Percentiles rank a stretch among this genome's conserved stretches.
These are phyloP conservation scores for Ophiocordyceps camponoti-floridani DNA, from an alignment of 2,329 filamentous ascomycete genomes.

Conservation along the genomic window DNA sequence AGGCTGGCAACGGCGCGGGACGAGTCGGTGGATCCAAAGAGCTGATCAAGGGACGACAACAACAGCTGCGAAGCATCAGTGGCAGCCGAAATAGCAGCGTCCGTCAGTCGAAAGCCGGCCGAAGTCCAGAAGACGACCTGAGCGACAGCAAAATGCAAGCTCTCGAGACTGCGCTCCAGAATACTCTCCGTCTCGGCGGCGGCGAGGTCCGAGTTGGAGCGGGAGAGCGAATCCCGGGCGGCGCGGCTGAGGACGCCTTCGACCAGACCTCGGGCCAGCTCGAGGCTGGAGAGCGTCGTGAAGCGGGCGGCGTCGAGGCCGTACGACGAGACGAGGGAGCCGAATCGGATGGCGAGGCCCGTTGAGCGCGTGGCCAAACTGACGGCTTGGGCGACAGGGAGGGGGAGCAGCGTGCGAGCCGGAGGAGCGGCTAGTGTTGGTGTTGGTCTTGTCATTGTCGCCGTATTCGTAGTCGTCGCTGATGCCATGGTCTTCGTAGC, in stretches of 20 bases:
- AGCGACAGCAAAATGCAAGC: slow-evolving; percentile 37
- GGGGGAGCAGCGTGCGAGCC: slow-evolving; percentile 34
- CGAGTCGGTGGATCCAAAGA: slow-evolving; percentile 52
- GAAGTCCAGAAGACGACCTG: slow-evolving; percentile 43
- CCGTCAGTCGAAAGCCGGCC: slow-evolving; percentile 39
- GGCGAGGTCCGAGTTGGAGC: slow-evolving; percentile 26
- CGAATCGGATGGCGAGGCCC: slow-evolving; percentile 34
- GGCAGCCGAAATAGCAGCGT: slow-evolving; percentile 32
- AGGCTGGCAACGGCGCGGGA: slow-evolving; percentile 50
- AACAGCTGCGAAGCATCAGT: slow-evolving; percentile 40
- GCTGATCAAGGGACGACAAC: slow-evolving; percentile 40
- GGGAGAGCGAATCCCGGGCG: slow-evolving; percentile 27
- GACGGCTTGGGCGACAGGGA: slow-evolving; percentile 37
- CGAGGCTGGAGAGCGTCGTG: slow-evolving; percentile 38
- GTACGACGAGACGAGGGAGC: slow-evolving; percentile 31
- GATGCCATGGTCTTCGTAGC: no score
- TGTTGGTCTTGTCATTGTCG: slow-evolving; percentile 5
- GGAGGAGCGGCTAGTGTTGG: slow-evolving; percentile 3
- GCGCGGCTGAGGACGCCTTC: slow-evolving; percentile 35
- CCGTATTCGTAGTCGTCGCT: background rate
- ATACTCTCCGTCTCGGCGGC: slow-evolving; percentile 36
- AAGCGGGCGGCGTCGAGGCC: slow-evolving; percentile 34
- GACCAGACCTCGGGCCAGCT: slow-evolving; percentile 34
- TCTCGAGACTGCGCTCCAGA: slow-evolving; percentile 36
- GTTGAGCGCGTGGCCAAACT: slow-evolving; percentile 43